Base-by-base conservation (phyloP, 495 filamentous ascomycete species). In the Penicillium cosmopolitanum region DNA sequence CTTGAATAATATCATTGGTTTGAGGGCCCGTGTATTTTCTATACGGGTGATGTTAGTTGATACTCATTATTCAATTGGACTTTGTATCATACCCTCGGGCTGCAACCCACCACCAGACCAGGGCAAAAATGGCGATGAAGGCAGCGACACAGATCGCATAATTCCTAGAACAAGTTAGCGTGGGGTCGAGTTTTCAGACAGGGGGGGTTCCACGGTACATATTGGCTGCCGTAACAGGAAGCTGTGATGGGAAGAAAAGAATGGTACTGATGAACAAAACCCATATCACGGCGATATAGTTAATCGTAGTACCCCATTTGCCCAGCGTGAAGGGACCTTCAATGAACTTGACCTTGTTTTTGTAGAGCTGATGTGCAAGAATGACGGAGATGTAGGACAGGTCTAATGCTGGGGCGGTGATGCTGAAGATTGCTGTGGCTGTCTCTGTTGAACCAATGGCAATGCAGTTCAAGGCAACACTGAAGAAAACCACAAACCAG, bases 401-500 rank as follows among this genome's bases (percentile, higher is more conserved):
- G 66, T 91, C 88, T 5, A 91, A 77, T 5, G 86, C 86, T 1
- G 88, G 88, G 0, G 88, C 87, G 6, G 86, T 89, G 66, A 90
- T 81, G 69, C 80, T 87, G 77, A 90, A 91, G 57, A 91, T 89
- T 10, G 85, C 83, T 5, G 85, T 76, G 34, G 88, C 87, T 2
- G 88, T 89, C 63, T 86, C 70, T n/a, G 84, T 85, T 18, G 76
- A 82, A 13, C 86, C 87, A 40, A 90, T 85, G n/a, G 83, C 87
- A 66, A 90, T 88, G 50, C 84, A 80, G 59, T 85, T 87, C 28
- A 90, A 79, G 19, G 72, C 73, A 57, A 77, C 75, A 65, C 83
- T 87, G 73, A 86, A 86, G 53, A 82, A 50, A 11, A 89, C 87
- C 53, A 90, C 85, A 47, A 89, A 85, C 87, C 87, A 90, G 60